Evolutionary conservation across 148 eudicot genomes (phyloP).

Genomic region (Beta vulgaris): DNA sequence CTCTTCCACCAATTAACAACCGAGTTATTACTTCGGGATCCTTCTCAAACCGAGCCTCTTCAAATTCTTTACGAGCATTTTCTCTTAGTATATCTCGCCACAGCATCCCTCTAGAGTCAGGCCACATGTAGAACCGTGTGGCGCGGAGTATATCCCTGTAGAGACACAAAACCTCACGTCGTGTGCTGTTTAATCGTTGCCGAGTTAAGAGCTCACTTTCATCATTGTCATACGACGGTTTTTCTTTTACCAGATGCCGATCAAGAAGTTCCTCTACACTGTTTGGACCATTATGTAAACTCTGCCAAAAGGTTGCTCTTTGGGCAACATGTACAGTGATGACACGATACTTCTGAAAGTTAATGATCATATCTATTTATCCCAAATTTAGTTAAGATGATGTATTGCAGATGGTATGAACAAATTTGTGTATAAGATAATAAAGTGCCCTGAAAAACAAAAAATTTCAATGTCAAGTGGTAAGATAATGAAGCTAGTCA

Average conservation of each 20-base stretch:
- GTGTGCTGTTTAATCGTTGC: slow-evolving; percentile 76
- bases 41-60: slow-evolving; percentile 68
- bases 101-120: slow-evolving; percentile 53
- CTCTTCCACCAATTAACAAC: slow-evolving; percentile 65
- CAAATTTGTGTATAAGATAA: neutral
- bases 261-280: slow-evolving; percentile 76
- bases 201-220: slow-evolving; percentile 51
- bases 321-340: slow-evolving; percentile 8
- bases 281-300: slow-evolving; percentile 72
- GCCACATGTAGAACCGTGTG: slow-evolving; percentile 80
- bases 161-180: slow-evolving; percentile 76
- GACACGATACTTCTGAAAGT: slow-evolving; percentile 14
- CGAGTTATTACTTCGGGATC: slow-evolving; percentile 79
- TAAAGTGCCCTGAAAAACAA: neutral
- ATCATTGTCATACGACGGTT: slow-evolving; percentile 39
- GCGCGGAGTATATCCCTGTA: slow-evolving; percentile 83
- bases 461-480: slow-evolving; percentile 2
- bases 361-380: slow-evolving; percentile 18
- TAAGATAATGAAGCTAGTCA: no score
- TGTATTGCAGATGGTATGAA: neutral
- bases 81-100: slow-evolving; percentile 84
- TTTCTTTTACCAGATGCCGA: slow-evolving; percentile 59
- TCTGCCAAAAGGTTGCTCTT: slow-evolving; percentile 17
- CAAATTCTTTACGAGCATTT: slow-evolving; percentile 77
- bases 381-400: neutral